Base-by-base conservation (phyloP, 192 early-diverging fungal genomes). In the Entomortierella chlamydospora region DNA sequence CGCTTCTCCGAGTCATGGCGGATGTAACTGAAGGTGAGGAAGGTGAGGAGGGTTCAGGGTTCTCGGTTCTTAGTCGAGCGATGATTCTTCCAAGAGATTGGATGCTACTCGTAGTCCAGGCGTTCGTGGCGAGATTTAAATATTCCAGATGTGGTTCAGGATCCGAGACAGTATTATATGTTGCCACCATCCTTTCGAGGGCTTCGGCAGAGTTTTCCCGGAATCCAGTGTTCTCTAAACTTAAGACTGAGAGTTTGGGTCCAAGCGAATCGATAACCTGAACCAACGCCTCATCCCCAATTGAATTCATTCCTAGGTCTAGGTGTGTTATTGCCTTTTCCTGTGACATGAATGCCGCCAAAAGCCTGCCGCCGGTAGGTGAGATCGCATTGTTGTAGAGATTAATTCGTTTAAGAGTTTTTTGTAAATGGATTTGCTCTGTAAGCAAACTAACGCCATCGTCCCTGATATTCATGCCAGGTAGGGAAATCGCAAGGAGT, bases 141-240 rank as follows among this genome's bases (percentile, higher is more conserved):
- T 43, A 73, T 28, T 73, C 63, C 18, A 73, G 23, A 26, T 51
- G 71, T 0, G 71, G 63, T 43, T 60, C 62, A 4, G 49, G 39
- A 17, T 59, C 43, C 15, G 25, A 57, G 4, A 31, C 22, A 4
- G 62, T 31, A n/a, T 42, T 58, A 41, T 73, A 59, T 7, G 17
- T 45, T 18, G 43, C 56, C 4, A 73, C 53, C 62, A 73, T 63
- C 31, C 26, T 58, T 25, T 73, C 71, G 29, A 73, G 28, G 0
- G 71, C 71, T 34, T 60, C 65, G 29, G 62, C 53, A 10, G 71
- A 62, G 13, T 29, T 41, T 45, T 73, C 71, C 22, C 71, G 54
- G 56, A 73, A 73, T 29, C 71, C 71, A 13, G 63, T 73, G n/a
- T 43, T 65, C 30, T 73, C 71, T 33, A 73, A 49, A 49, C 65